phyloP scores from a whole-genome alignment of 2,329 filamentous ascomycete species.

The Pseudofabraea citricarpa region DNA sequence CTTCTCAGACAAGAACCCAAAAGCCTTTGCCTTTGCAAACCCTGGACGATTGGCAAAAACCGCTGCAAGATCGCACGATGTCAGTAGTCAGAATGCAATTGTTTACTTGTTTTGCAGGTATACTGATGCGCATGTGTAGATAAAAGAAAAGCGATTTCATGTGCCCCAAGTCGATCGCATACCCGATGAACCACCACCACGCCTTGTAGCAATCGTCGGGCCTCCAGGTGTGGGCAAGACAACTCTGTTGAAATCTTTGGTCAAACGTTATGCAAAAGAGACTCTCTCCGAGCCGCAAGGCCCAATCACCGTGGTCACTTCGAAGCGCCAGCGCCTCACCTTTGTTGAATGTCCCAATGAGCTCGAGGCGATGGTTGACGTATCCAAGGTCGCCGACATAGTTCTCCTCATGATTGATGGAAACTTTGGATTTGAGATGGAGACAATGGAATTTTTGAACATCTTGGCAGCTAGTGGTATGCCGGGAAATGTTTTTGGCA shows the following conservation, averaged over 20 bases:
- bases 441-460: constrained; percentile 99
- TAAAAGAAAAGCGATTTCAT: constrained; percentile 94
- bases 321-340: constrained; percentile 89
- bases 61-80: constrained; percentile 49
- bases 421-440: constrained; percentile 99
- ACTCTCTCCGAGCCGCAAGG: constrained; percentile 85
- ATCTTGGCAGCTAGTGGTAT: constrained; percentile 91
- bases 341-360: constrained; percentile 98
- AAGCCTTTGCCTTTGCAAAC: constrained; percentile 31
- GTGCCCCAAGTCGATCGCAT: constrained; percentile 94
- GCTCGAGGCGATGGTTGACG: constrained; percentile 92
- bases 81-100: constrained; percentile 27
- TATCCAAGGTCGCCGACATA: constrained; percentile 96
- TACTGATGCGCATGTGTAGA: constrained; percentile 39
- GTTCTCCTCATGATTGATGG: constrained; percentile 97
- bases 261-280: constrained; percentile 93
- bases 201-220: constrained; percentile 90
- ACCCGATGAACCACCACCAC: constrained; percentile 89
- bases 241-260: constrained; percentile 88
- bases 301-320: constrained; percentile 92
- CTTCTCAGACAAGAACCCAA: constrained; percentile 27
- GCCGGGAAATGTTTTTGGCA: constrained; percentile 97
- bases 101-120: constrained; percentile 11
- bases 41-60: constrained; percentile 29
- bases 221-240: constrained; percentile 95